Evolutionary conservation across 1,284 basidiomycete species (phyloP).

Genomic region (Trametes hirsuta): DNA sequence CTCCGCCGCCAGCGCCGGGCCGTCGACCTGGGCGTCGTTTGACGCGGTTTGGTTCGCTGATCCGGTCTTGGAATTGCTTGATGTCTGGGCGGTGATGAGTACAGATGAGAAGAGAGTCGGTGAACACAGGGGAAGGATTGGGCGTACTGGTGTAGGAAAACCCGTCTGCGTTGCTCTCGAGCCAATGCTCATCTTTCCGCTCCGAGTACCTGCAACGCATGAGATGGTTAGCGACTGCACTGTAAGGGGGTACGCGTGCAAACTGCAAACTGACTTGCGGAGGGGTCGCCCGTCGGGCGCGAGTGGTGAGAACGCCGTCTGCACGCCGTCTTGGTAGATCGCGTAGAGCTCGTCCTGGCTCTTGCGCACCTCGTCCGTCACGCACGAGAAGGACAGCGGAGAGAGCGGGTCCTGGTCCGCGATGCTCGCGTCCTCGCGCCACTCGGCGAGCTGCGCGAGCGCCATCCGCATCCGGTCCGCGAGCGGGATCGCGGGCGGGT

Average conservation of each 20-base stretch:
- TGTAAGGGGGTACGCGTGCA: neutral
- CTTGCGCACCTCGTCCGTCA: slow-evolving; percentile 52
- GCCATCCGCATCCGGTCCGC: slow-evolving; percentile 56
- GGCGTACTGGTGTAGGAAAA: slow-evolving; percentile 55
- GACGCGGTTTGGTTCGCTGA: slow-evolving; percentile 16
- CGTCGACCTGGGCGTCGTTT: slow-evolving; percentile 14
- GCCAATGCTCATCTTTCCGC: slow-evolving; percentile 59
- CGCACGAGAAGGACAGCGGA: slow-evolving; percentile 70
- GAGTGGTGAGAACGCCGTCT: slow-evolving; percentile 59
- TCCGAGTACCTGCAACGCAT: slow-evolving; percentile 36
- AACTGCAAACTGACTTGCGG: slow-evolving; percentile 51
- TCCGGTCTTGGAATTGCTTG: slow-evolving; percentile 19
- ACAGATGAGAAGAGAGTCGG: slow-evolving; percentile 2
- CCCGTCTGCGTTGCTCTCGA: slow-evolving; percentile 58
- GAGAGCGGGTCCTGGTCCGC: slow-evolving; percentile 56
- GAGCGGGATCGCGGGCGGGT: slow-evolving; percentile 36
- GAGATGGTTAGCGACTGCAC: neutral
- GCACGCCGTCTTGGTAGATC: slow-evolving; percentile 49
- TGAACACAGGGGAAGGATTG: neutral
- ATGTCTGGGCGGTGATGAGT: slow-evolving; percentile 14
- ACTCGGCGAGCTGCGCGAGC: slow-evolving; percentile 52
- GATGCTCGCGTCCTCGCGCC: slow-evolving; percentile 52
- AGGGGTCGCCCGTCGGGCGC: slow-evolving; percentile 58
- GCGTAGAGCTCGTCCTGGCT: slow-evolving; percentile 53
- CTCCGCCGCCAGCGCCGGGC: neutral